Evolutionary conservation across 129 eudicot species (phyloP), one percentile per base, ranked within the genome.

Genomic region (Artemisia tridentata): DNA sequence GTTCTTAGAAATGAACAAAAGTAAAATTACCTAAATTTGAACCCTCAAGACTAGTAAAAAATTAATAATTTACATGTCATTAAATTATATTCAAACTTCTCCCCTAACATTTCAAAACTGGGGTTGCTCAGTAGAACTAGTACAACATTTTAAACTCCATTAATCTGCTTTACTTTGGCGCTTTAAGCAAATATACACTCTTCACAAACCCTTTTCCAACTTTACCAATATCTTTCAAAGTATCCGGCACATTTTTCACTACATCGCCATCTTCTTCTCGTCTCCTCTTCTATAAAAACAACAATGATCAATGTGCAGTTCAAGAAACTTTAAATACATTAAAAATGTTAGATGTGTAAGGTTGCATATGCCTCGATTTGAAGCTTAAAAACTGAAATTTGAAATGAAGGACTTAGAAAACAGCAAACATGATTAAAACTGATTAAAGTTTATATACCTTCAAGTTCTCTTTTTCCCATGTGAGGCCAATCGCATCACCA

Each of bases 401-500:
- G 18, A 13, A 4, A 29, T 10, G 15, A 12, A 62, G 21, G 20
- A 72, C 76, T 72, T 48, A 2, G 48, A 49, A 18, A 31, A 9
- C 1, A 34, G 41, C 17, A 1, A 59, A 74, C 11, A 34, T 46
- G 14, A 34, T 20, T 17, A 64, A 65, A 58, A 65, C 46, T 7
- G 50, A 14, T 47, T 47, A 56, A 59, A 51, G 27, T 25, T 15
- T 14, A 0, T 19, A 48, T 85, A 93, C 99, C 99, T 90, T 89
- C 67, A 85, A 79, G 67, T 76, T 79, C 43, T 80, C 81, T 75
- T 82, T 86, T 57, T 73, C 80, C 87, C 95, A 93, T 41, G 99
- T 93, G 63, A 93, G 78, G 41, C 99, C 99, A 57, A 93, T 80
- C 11, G 96, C 96, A 75, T 93, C 99, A 16, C 97, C 96, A 66